Evolutionary conservation across 768 basidiomycete genomes (phyloP), one percentile per base, ranked within the genome.

Genomic region (Cystobasidium ongulense): DNA sequence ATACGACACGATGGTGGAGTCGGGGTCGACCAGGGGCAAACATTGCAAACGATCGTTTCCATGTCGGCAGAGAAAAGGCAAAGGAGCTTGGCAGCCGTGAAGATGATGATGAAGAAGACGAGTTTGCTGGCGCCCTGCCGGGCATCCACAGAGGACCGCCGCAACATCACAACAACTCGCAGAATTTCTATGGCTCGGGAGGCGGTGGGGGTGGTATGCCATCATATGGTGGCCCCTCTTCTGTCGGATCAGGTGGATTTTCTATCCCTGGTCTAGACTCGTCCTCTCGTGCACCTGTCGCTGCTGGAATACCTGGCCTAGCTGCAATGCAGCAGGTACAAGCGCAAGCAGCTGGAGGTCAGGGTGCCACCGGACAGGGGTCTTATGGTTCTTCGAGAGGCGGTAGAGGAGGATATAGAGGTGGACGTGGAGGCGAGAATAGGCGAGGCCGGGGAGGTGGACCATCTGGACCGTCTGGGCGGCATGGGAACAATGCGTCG

Each of bases 1-100:
- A 94, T 83, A 97, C 96, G 4, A 96, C 95, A 5, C 87, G 94
- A n/a, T 99, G 98, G 85, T 98, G 96, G 95, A 88, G 89, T 61
- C 87, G 95, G 0, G 67, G 63, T 0, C 21, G 79, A 66, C 79
- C 79, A 7, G 79, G 78, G 2, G n/a, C 54, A 15, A 35, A 25
- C 17, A 70, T 68, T 1, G 67, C 50, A n/a, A 31, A 38, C 1
- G 78, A 79, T 64, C 46, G 78, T 27, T 79, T 77, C 64, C 78
- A 79, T 35, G 39, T 79, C 86, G 67, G 90, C 88, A 50, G 90
- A 18, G 90, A 92, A 83, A 90, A 90, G 81, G 91, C 91, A 15
- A 89, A 89, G 0, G 89, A 88, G 77, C 82, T 86, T 43, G 83
- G 81, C 21, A 88, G 87, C 78, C 81, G 81, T 77, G 63, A 75